Evolutionary conservation across 2,329 filamentous ascomycete genomes (phyloP).

Genomic region (Elsinoe necatrix): DNA sequence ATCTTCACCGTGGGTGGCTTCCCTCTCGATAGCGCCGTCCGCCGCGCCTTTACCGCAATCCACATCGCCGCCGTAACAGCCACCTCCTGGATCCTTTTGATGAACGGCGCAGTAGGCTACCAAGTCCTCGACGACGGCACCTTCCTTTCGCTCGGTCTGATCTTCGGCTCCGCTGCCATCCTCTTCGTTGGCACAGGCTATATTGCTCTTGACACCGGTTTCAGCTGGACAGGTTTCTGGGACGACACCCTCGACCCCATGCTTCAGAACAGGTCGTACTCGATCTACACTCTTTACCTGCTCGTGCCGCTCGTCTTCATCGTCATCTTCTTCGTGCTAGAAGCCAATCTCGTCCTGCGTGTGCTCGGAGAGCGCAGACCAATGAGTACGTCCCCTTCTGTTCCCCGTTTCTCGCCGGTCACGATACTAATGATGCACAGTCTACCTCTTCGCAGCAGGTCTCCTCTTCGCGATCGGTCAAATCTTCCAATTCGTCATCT

Average conservation of each 20-base stretch:
- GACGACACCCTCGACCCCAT: constrained; percentile 45
- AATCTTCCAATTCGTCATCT: constrained; percentile 92
- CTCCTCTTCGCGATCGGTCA: constrained; percentile 86
- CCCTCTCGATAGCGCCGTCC: constrained; percentile 60
- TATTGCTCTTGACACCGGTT: constrained; percentile 88
- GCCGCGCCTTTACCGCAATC: constrained; percentile 76
- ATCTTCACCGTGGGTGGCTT: constrained; percentile 94
- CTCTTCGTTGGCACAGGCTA: constrained; percentile 89
- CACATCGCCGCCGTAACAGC: constrained; percentile 86
- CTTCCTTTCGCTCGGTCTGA: constrained; percentile 67
- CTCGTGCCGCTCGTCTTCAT: constrained; percentile 81
- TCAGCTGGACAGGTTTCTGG: constrained; percentile 75
- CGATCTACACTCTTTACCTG: constrained; percentile 90
- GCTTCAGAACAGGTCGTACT: constrained; percentile 59
- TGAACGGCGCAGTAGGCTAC: constrained; percentile 88
- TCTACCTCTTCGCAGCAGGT: constrained; percentile 66
- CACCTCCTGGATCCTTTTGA: constrained; percentile 85
- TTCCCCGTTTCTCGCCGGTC: background rate
- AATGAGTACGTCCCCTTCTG: constrained; percentile 55
- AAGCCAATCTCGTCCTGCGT: constrained; percentile 72
- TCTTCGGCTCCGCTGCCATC: constrained; percentile 58
- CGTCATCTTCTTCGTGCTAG: constrained; percentile 76
- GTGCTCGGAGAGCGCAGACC: constrained; percentile 82
- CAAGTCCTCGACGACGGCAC: constrained; percentile 93
- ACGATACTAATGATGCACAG: constrained; percentile 29